phyloP scores from a whole-genome alignment of 2,329 filamentous ascomycete species.

The Westerdykella sp. region DNA sequence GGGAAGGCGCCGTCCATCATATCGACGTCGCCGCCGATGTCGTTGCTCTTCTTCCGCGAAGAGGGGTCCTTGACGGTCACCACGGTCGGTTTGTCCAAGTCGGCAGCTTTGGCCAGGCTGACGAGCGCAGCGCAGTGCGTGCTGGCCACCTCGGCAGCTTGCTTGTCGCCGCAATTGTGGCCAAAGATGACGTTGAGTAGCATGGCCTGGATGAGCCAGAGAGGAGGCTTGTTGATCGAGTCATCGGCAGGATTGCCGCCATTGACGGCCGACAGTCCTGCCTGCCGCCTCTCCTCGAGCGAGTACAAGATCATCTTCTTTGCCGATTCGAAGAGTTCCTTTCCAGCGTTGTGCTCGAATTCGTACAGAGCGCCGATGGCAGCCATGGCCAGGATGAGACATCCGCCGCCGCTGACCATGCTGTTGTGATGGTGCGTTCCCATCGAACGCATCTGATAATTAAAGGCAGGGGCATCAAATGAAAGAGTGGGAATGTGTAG shows the following conservation, averaged over 20 bases:
- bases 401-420: slow-evolving; percentile 71
- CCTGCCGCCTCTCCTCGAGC: slow-evolving; percentile 82
- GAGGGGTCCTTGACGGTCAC: slow-evolving; percentile 12
- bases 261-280: slow-evolving; percentile 62
- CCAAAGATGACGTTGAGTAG: slow-evolving; percentile 92
- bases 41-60: slow-evolving; percentile 16
- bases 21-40: slow-evolving; percentile 47
- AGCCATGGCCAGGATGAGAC: slow-evolving; percentile 80
- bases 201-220: slow-evolving; percentile 97
- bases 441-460: slow-evolving; percentile 54
- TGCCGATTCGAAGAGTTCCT: slow-evolving; percentile 82
- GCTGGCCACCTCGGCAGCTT: slow-evolving; percentile 81
- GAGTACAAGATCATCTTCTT: slow-evolving; percentile 95
- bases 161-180: slow-evolving; percentile 88
- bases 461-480: slow-evolving; percentile 71
- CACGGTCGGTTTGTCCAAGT: slow-evolving; percentile 54
- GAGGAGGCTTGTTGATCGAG: slow-evolving; percentile 58
- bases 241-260: slow-evolving; percentile 50
- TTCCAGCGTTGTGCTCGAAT: slow-evolving; percentile 70
- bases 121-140: slow-evolving; percentile 88
- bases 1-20: slow-evolving; percentile 47
- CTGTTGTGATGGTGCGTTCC: slow-evolving; percentile 48
- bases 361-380: slow-evolving; percentile 86
- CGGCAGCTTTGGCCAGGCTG: slow-evolving; percentile 83
- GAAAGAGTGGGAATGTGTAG: slow-evolving; percentile 85